Percentiles rank a stretch among this genome's conserved stretches.
phyloP scores from a whole-genome alignment of 768 basidiomycete species.

The Termitomyces sp. region DNA sequence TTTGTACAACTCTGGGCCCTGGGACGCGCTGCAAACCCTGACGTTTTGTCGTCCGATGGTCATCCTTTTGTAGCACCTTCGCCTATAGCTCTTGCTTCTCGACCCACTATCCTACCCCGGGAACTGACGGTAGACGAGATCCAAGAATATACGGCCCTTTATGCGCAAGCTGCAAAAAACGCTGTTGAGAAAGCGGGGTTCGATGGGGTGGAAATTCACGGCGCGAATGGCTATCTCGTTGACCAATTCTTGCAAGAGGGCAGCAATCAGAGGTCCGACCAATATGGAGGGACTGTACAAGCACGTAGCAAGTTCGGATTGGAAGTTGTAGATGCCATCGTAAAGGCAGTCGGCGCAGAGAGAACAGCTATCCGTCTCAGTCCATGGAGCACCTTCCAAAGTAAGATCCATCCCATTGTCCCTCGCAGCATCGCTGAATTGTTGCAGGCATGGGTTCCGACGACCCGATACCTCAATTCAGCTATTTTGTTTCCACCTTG shows the following conservation, averaged over 20 bases:
- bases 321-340: constrained; percentile 53
- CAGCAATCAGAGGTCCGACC: constrained; percentile 57
- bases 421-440: background rate
- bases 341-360: constrained; percentile 49
- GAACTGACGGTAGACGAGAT: constrained; percentile 50
- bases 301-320: constrained; percentile 56
- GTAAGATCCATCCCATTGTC: background rate
- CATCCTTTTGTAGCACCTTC: constrained; percentile 10
- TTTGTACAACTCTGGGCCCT: constrained; percentile 53
- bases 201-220: constrained; percentile 57
- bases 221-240: constrained; percentile 46
- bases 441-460: constrained; percentile 47
- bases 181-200: constrained; percentile 61
- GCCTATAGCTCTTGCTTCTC: constrained; percentile 27
- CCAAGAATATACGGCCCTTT: constrained; percentile 46
- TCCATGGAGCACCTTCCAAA: constrained; percentile 41
- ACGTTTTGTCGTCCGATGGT: constrained; percentile 33
- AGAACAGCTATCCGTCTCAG: constrained; percentile 56
- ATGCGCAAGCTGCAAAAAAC: constrained; percentile 52
- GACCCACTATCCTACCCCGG: constrained; percentile 35
- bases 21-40: constrained; percentile 36
- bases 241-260: constrained; percentile 64
- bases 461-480: constrained; percentile 56
- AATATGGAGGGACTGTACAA: constrained; percentile 68
- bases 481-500: constrained; percentile 44